phyloP scores from a whole-genome alignment of 768 basidiomycete species.

The Cantharellus cinnabarinus region DNA sequence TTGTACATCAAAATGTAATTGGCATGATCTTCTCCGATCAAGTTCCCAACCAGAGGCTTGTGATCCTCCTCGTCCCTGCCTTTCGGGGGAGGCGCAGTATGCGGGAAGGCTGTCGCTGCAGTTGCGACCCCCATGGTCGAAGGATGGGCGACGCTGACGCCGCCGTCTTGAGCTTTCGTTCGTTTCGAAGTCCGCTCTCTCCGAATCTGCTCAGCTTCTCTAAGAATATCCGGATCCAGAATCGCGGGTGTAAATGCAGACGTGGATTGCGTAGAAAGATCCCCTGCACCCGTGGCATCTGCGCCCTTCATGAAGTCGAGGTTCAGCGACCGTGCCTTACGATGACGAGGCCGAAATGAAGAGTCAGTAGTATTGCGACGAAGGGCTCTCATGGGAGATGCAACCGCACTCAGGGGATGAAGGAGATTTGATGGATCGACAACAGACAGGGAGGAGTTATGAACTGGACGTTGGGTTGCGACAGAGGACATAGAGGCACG shows the following conservation, averaged over 20 bases:
- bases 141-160: neutral
- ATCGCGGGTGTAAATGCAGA: slow-evolving; percentile 19
- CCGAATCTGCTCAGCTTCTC: slow-evolving; percentile 76
- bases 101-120: neutral
- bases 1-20: slow-evolving; percentile 99
- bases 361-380: too few relatives aligned
- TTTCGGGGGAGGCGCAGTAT: slow-evolving; percentile 15
- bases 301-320: too few relatives aligned
- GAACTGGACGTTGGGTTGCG: too few relatives aligned
- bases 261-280: neutral
- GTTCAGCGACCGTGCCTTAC: too few relatives aligned
- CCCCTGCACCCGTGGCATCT: too few relatives aligned
- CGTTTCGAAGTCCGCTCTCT: slow-evolving; percentile 56
- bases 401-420: too few relatives aligned
- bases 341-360: too few relatives aligned
- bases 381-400: too few relatives aligned
- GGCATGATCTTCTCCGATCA: slow-evolving; percentile 95
- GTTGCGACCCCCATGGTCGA: neutral
- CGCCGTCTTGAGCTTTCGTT: slow-evolving; percentile 16
- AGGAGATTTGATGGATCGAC: too few relatives aligned
- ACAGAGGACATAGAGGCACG: too few relatives aligned
- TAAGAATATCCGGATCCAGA: slow-evolving; percentile 61
- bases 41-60: slow-evolving; percentile 66
- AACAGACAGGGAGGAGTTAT: too few relatives aligned
- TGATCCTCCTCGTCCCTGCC: slow-evolving; percentile 22